Conservation (phyloP, 805 yeast species). For the Lachancea quebecensis region DNA sequence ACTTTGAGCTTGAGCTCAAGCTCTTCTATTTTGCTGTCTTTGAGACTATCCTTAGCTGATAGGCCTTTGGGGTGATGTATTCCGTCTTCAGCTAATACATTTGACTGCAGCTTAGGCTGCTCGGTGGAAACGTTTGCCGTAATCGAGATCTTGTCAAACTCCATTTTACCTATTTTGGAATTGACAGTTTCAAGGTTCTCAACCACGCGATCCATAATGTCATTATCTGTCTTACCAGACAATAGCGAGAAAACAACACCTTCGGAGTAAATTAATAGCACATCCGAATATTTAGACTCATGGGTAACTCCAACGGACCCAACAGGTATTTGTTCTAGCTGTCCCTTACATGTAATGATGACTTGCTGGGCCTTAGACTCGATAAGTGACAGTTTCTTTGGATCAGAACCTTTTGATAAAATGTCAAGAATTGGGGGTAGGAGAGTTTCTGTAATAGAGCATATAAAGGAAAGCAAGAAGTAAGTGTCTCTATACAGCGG, state of each 20-base stretch:
- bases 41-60: neutral
- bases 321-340: neutral
- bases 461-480: neutral
- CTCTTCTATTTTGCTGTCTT: constrained; percentile 34
- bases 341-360: neutral
- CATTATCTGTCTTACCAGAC: neutral
- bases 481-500: neutral
- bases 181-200: neutral
- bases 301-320: neutral
- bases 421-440: neutral
- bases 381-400: too few relatives aligned
- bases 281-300: neutral
- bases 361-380: neutral
- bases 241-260: neutral
- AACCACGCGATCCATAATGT: neutral
- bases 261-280: neutral
- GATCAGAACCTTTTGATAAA: neutral
- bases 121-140: neutral
- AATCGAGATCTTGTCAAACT: neutral
- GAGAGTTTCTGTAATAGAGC: neutral
- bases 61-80: neutral
- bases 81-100: too few relatives aligned
- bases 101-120: too few relatives aligned
- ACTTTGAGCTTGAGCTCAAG: constrained; percentile 39
- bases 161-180: neutral